These are phyloP conservation scores for Carpinus fangiana DNA, from an alignment of 306 rosid genomes.

Conservation along the genomic window DNA sequence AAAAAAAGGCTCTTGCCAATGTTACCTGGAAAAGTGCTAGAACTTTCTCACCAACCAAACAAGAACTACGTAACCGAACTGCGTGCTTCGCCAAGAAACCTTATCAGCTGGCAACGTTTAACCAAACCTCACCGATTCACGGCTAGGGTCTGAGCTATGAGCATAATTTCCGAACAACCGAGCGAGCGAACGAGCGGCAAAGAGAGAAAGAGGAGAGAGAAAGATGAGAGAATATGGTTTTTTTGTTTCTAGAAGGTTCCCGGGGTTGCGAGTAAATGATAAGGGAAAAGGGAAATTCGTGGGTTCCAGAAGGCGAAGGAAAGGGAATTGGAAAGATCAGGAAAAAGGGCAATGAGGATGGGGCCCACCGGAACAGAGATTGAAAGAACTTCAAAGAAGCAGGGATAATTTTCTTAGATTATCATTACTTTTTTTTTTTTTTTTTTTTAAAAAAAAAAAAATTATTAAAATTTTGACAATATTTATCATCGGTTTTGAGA, in stretches of 20 bases:
- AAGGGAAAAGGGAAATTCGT: constrained; percentile 31
- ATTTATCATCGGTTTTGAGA: no score
- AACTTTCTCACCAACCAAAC: constrained; percentile 14
- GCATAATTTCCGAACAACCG: no score
- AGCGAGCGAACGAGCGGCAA: neutral
- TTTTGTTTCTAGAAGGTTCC: constrained; percentile 86
- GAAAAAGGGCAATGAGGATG: constrained; percentile 17
- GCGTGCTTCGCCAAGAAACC: neutral
- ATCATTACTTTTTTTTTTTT: no score
- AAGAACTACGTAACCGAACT: neutral
- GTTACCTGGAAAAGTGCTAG: constrained; percentile 29
- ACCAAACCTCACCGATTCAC: neutral
- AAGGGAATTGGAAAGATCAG: neutral
- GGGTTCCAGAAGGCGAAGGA: constrained; percentile 57
- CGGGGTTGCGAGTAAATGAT: constrained; percentile 18
- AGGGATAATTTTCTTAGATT: no score
- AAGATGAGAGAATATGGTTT: constrained; percentile 20
- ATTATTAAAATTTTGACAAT: no score
- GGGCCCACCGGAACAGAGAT: constrained; percentile 36
- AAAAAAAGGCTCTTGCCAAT: neutral
- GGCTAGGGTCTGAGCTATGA: neutral
- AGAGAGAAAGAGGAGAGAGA: neutral
- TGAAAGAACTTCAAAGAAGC: neutral
- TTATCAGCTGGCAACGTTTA: neutral
- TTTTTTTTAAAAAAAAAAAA: no score